Evolutionary conservation across 257 asterid species (phyloP).

Genomic region (Nicotiana otophora): DNA sequence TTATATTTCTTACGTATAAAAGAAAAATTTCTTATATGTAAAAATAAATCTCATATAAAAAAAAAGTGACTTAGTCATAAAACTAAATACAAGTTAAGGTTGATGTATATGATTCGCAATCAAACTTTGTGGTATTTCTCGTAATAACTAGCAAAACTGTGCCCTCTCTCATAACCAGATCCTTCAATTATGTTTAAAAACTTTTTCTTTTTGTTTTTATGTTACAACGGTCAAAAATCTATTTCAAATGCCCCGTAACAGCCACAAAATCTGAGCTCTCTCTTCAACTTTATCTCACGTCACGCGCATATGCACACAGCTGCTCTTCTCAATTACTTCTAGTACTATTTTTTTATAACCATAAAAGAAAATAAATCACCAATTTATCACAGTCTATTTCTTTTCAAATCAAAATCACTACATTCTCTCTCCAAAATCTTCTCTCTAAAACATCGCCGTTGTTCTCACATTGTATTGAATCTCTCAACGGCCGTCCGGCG

Average conservation of each 20-base stretch:
- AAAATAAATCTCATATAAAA: too few species aligned
- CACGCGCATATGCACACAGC: background rate
- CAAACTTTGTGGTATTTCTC: background rate
- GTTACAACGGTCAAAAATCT: slow-evolving; percentile 31
- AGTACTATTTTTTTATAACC: background rate
- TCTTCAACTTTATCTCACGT: background rate
- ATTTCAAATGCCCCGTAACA: slow-evolving; percentile 54
- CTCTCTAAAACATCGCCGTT: slow-evolving; percentile 6
- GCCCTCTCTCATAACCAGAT: background rate
- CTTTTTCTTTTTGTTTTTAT: slow-evolving; percentile 4
- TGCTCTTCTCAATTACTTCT: background rate
- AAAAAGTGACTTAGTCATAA: fast-evolving
- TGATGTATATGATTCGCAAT: background rate
- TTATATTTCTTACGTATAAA: too few species aligned
- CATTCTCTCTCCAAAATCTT: slow-evolving; percentile 11
- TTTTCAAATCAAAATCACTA: slow-evolving; percentile 12
- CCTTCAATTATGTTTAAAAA: background rate
- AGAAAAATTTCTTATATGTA: too few species aligned
- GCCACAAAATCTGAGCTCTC: slow-evolving; percentile 29
- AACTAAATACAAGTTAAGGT: too few species aligned
- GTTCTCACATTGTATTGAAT: slow-evolving; percentile 30
- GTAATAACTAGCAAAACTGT: slow-evolving; percentile 16
- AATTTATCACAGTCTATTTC: slow-evolving; percentile 11
- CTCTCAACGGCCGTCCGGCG: slow-evolving; percentile 41
- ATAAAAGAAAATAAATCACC: background rate